Base-by-base conservation (phyloP, 2,329 filamentous ascomycete genomes). In the Blastomyces parvus region DNA sequence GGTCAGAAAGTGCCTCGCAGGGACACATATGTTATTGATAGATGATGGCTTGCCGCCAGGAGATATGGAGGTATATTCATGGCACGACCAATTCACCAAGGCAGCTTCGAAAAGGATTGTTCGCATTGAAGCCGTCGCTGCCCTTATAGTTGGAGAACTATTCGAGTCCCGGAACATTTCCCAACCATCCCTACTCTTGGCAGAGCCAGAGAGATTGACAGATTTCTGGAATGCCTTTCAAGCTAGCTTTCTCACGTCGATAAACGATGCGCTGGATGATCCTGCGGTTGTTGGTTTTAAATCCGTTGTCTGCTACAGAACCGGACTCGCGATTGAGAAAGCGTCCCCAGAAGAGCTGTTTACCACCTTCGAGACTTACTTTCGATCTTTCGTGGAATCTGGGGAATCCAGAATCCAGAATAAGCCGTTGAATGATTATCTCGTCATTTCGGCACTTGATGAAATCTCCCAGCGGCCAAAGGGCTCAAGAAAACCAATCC, bases 241-340 rank as follows among this genome's bases (percentile, higher is more conserved):
- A 14, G 74, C 74, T 2, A 77, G 79, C 3, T 86, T 86, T 63
- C 77, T 79, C 61, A 70, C 74, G 1, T 74, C 79, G 30, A 86
- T 94, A 44, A 71, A 76, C 13, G 74, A 79, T 1, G 82, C 84
- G 2, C 79, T 91, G 33, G 77, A 80, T 0, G 86, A 94, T 70
- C 77, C 83, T 0, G 82, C 86, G 22, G 86, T 95, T 1, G 89
- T 85, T 0, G 90, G 84, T 1, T 95, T 95, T 81, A 94, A 95
- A 74, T 89, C 86, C 0, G 85, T 92, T 59, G 84, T 95, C 62
- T 93, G 90, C 75, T 94, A 94, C 72, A 83, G 90, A 17, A 89
- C 86, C 0, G 90, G 90, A 0, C 79, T 92, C 6, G 83, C 84
- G 48, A 79, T 93, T 19, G 76, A 82, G n/a, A 71, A 80, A 8